These are phyloP conservation scores for Populus hybrid DNA, from an alignment of 441 rosid genomes.

Conservation along the genomic window DNA sequence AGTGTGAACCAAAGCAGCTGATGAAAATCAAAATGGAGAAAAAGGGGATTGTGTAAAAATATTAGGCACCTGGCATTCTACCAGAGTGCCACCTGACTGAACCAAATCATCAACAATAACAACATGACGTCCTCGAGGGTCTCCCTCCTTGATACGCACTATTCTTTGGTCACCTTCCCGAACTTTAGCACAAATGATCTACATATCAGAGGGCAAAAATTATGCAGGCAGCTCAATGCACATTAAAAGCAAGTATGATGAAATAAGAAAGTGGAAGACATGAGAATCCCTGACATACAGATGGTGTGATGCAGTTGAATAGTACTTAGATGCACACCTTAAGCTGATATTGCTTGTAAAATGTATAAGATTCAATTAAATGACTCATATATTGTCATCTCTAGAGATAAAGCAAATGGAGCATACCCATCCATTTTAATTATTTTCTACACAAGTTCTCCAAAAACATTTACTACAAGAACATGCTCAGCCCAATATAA, in stretches of 20 bases:
- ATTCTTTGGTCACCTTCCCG: slow-evolving; percentile 82
- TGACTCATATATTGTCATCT: background rate
- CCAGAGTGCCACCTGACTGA: slow-evolving; percentile 92
- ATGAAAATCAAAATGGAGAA: slow-evolving; percentile 1
- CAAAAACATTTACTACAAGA: background rate
- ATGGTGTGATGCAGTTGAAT: background rate
- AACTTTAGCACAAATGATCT: slow-evolving; percentile 95
- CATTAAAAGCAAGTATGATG: background rate
- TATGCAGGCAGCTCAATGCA: slow-evolving; percentile 4
- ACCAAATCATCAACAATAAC: slow-evolving; percentile 97
- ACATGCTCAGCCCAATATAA: background rate
- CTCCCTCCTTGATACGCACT: slow-evolving; percentile 91
- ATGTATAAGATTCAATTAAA: background rate
- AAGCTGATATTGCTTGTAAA: background rate
- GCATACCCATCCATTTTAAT: too few relatives aligned
- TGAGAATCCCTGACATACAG: background rate
- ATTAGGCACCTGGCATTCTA: slow-evolving; percentile 88
- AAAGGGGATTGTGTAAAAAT: background rate
- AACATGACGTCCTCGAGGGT: slow-evolving; percentile 78
- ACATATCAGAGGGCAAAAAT: slow-evolving; percentile 11
- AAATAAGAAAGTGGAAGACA: background rate
- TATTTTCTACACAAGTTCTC: too few relatives aligned
- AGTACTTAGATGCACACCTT: background rate
- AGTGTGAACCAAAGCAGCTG: background rate
- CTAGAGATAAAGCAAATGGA: too few relatives aligned